These are phyloP conservation scores for Candida argentea DNA, from an alignment of 805 yeast genomes.

Conservation along the genomic window DNA sequence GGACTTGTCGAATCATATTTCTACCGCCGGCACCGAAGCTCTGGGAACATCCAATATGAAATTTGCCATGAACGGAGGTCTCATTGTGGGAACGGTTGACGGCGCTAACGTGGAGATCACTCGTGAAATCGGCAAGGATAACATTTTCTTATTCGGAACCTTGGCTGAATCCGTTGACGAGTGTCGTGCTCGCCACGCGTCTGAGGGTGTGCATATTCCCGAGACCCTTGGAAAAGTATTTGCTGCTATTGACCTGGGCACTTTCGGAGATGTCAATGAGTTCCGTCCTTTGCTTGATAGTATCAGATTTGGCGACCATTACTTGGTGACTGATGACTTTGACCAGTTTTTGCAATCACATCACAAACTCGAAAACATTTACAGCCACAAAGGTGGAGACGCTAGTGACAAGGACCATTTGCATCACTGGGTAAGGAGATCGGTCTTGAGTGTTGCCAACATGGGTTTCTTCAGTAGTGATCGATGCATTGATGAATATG, in stretches of 20 bases:
- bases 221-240: conserved; percentile 54
- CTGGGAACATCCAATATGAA: conserved; percentile 96
- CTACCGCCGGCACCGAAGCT: conserved; percentile 96
- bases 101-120: conserved; percentile 96
- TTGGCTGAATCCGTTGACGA: conserved; percentile 85
- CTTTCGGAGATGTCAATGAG: conserved; percentile 62
- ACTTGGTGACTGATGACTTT: conserved; percentile 83
- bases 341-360: conserved; percentile 82
- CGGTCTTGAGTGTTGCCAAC: conserved; percentile 74
- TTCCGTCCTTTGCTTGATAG: conserved; percentile 61
- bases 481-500: conserved; percentile 85
- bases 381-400: conserved; percentile 35
- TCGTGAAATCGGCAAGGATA: conserved; percentile 87
- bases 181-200: conserved; percentile 64
- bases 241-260: conserved; percentile 52
- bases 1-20: conserved; percentile 86
- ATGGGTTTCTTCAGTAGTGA: conserved; percentile 91
- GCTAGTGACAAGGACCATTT: conserved; percentile 42
- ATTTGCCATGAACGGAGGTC: conserved; percentile 88
- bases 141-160: conserved; percentile 86
- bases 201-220: conserved; percentile 51
- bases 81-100: conserved; percentile 90
- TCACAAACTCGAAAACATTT: conserved; percentile 62
- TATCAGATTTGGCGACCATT: conserved; percentile 74
- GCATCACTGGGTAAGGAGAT: conserved; percentile 63